phyloP scores from a whole-genome alignment of 1,284 basidiomycete genomes.

The Trametes hirsuta region DNA sequence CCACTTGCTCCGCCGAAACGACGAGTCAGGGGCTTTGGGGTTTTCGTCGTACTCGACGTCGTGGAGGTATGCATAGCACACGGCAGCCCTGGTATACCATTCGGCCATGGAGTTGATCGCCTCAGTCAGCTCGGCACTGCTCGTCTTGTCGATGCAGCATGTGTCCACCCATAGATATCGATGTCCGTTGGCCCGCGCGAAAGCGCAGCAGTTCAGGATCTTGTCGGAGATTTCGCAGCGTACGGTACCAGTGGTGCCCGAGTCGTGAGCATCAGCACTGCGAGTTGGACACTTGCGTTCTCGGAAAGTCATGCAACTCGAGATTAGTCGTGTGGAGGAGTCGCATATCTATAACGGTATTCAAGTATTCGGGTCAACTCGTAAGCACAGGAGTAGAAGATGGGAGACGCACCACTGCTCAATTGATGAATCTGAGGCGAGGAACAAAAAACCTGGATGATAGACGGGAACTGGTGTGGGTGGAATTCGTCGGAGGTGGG shows the following conservation, averaged over 20 bases:
- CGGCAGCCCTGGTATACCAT: background rate
- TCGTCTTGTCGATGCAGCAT: constrained; percentile 13
- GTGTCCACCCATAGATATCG: constrained; percentile 3
- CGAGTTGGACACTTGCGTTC: background rate
- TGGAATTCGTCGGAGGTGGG: no score
- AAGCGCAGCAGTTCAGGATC: background rate
- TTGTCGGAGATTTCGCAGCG: background rate
- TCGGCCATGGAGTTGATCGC: constrained; percentile 10
- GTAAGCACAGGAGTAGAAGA: no score
- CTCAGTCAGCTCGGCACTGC: constrained; percentile 9
- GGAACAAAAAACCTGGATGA: background rate
- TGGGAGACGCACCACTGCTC: no score
- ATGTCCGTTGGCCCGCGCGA: background rate
- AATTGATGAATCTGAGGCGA: background rate
- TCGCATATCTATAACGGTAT: background rate
- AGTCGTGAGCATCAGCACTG: background rate
- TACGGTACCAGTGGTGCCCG: background rate
- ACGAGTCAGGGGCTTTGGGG: background rate
- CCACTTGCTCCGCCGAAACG: constrained; percentile 2
- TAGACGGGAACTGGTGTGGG: background rate
- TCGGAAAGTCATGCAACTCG: background rate
- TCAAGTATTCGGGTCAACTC: background rate
- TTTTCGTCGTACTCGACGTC: background rate
- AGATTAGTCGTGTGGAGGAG: background rate
- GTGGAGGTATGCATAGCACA: constrained; percentile 8